phyloP scores from a whole-genome alignment of 2,329 filamentous ascomycete genomes.

The Leptographium radiaticola region DNA sequence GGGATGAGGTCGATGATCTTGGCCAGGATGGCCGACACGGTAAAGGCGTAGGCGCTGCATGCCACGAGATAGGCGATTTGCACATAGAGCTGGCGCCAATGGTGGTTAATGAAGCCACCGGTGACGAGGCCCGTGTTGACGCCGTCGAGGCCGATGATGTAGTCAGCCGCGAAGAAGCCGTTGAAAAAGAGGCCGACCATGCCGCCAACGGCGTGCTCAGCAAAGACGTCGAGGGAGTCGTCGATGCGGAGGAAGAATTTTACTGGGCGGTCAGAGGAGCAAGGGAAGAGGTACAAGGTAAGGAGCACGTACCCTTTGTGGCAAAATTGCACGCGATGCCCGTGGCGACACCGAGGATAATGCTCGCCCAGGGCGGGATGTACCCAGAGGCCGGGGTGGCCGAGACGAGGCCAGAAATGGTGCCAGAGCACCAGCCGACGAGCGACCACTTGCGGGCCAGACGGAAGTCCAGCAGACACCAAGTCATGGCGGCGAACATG shows the following conservation, averaged over 20 bases:
- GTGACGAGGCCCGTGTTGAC: conserved; percentile 51
- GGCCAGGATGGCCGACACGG: conserved; percentile 60
- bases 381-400: conserved; percentile 58
- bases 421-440: conserved; percentile 60
- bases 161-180: conserved; percentile 55
- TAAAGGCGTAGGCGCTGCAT: conserved; percentile 54
- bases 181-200: conserved; percentile 62
- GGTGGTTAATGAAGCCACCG: conserved; percentile 65
- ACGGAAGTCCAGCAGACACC: conserved; percentile 92
- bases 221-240: conserved; percentile 60
- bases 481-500: conserved; percentile 82
- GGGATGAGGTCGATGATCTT: conserved; percentile 64
- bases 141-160: conserved; percentile 62
- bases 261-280: conserved; percentile 17
- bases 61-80: conserved; percentile 67
- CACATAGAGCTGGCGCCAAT: conserved; percentile 63
- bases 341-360: conserved; percentile 53
- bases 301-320: conserved; percentile 33
- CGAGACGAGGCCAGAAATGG: conserved; percentile 57
- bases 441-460: conserved; percentile 87
- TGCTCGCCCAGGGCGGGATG: conserved; percentile 53
- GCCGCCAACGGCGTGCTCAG: conserved; percentile 57
- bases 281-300: neutral
- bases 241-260: conserved; percentile 53
- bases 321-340: conserved; percentile 55